Evolutionary conservation across 2,329 filamentous ascomycete species (phyloP), one percentile per base, ranked within the genome.

Genomic region (Verticillium isaacii): DNA sequence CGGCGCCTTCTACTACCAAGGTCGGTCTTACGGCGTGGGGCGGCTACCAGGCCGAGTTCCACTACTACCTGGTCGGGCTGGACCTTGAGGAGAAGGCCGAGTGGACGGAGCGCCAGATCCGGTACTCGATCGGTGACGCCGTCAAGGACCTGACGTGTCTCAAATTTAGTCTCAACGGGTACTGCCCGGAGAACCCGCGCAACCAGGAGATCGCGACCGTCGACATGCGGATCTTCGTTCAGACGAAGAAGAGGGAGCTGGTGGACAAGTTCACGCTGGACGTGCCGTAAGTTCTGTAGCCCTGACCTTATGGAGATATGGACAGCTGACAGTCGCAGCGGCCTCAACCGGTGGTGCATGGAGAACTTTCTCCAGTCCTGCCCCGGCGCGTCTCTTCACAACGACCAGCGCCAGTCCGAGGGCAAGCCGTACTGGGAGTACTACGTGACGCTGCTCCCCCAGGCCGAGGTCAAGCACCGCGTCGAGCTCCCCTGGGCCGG

Each of bases 1-100:
- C 70, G 7, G 68, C 72, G 14, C 72, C 73, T 8, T 64, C 69
- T 3, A 75, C 72, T 8, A 75, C 71, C 6, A 73, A 73, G 60
- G 69, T 70, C 57, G 66, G 68, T 41, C 64, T 71, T 50, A 69
- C 68, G 2, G 66, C 64, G 3, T 65, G 62, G 17, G 69, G 64
- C 34, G 69, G 69, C 41, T 71, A 64, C 58, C 67, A 70, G 57
- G 68, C 69, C 25, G 68, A 70, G 50, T 66, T 67, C 55, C 67
- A 68, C 59, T 67, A 65, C 61, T 62, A 67, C 32, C 61, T 68
- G 3, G 60, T 60, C 29, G 68, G 68, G 9, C 65, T 68, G 14
- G 68, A 68, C 32, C 63, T 68, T 15, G 62, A 66, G 34, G 60
- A 66, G 58, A 68, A 68, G 63, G 66, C 66, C 23, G 63, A 68